Conservation (phyloP, 148 eudicot genomes). For the Rheum nobile region DNA sequence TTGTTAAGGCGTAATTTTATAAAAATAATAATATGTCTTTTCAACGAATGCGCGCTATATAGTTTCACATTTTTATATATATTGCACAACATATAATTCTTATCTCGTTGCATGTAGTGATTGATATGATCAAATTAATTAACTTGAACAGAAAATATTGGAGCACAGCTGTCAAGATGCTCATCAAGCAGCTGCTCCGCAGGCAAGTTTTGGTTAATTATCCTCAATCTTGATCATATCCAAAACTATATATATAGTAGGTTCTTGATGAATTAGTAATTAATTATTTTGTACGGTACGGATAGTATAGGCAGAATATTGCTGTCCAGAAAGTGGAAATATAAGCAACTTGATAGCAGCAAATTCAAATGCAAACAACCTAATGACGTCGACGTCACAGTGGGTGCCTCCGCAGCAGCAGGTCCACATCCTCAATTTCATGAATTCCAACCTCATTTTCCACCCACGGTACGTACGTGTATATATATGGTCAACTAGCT, state of each 20-base stretch:
- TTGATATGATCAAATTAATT: not conserved
- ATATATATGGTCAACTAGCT: not conserved
- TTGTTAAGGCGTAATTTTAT: too few species aligned
- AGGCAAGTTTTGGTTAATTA: not conserved
- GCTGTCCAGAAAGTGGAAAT: not conserved
- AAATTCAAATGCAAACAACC: not conserved
- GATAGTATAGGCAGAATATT: not conserved
- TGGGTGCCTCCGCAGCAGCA: not conserved
- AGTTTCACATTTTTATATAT: too few species aligned
- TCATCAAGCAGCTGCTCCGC: not conserved
- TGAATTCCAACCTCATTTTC: not conserved
- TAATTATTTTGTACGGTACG: too few species aligned
- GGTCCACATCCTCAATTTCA: not conserved
- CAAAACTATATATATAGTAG: too few species aligned
- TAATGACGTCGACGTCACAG: not conserved
- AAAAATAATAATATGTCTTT: too few species aligned
- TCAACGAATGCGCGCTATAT: too few species aligned
- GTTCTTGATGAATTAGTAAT: too few species aligned
- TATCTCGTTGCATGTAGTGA: not conserved
- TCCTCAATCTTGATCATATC: not conserved
- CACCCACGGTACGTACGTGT: not conserved
- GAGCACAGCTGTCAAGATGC: not conserved
- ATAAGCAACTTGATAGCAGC: not conserved
- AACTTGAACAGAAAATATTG: slow-evolving; percentile 4
- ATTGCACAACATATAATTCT: too few species aligned